Evolutionary conservation across 1,284 basidiomycete species (phyloP).

Genomic region (Austropuccinia psidii): DNA sequence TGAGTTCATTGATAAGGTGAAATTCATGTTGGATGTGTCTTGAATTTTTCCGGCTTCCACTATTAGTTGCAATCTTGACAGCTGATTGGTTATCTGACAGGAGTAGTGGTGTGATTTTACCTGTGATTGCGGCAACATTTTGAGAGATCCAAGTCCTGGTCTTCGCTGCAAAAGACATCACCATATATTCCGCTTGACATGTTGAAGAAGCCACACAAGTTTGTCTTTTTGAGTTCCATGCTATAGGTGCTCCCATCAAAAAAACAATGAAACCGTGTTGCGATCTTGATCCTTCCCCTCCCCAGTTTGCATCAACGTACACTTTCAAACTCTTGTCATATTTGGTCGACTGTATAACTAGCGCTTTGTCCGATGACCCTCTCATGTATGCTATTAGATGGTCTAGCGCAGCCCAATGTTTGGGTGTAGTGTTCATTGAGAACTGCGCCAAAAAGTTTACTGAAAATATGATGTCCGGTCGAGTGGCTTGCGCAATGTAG

Average conservation of each 20-base stretch:
- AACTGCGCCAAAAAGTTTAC: too few species aligned
- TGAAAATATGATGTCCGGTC: too few species aligned
- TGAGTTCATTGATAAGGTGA: background rate
- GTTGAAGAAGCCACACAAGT: conserved; percentile 1
- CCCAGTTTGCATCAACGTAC: too few species aligned
- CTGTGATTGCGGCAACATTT: background rate
- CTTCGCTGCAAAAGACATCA: background rate
- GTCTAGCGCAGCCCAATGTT: too few species aligned
- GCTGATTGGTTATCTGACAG: background rate
- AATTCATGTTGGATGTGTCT: background rate
- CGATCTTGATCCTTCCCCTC: background rate
- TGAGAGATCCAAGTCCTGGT: background rate
- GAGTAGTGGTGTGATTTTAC: too few species aligned
- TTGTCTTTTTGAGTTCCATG: conserved; percentile 4
- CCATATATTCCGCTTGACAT: conserved; percentile 14
- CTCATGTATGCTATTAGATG: too few species aligned
- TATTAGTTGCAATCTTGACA: background rate
- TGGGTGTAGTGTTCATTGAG: too few species aligned
- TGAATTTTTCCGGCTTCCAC: background rate
- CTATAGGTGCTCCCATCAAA: background rate
- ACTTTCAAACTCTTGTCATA: too few species aligned
- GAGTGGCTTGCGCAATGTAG: too few species aligned
- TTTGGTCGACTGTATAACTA: too few species aligned
- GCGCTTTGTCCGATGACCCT: too few species aligned
- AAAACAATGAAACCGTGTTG: background rate